Evolutionary conservation across 169 alveolate genomes (phyloP), one percentile per base, ranked within the genome.

Genomic region (Cryptosporidium ryanae): DNA sequence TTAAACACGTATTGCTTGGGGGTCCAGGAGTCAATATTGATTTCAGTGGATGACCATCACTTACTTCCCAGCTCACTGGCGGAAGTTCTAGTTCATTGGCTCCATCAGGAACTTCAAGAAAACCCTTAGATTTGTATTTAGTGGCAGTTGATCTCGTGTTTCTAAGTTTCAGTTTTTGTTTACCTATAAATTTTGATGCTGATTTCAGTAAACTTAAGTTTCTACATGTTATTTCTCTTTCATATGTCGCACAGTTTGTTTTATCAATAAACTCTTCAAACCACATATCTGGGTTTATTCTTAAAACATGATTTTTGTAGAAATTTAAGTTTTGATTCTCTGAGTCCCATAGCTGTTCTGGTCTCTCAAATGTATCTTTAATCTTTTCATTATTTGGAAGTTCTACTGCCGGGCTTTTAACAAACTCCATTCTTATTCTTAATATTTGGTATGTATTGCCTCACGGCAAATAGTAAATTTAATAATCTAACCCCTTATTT

Each of bases 211-310:
- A 65, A 44, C 63, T 76, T 34, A 76, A 38, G 48, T 76, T 76
- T 59, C 87, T 76, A 52, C 87, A 76, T 29, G 87, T 76, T 38
- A 76, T 59, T 31, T 76, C 87, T 43, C 34, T 76, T 43, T 76
- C 87, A 59, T 43, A 76, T 6, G 76, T 76, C 46, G 68, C 65
- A 59, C 87, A 55, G 32, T 76, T 76, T 8, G 34, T 76, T 52
- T 76, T 76, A 59, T 76, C 87, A 6, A 76, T 34, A 10, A 59
- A 18, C 44, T 76, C 87, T 32, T 76, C 76, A 76, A 76, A 76
- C 87, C 87, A 76, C 21, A 76, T 27, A 76, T 76, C 87, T 6
- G 87, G 87, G 48, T 76, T 76, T 17, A 76, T 63, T 46, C 46
- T 76, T 34, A 76, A 43, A 4, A 61, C 23, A 31, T 61, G 55